phyloP scores from a whole-genome alignment of 1,284 basidiomycete species.

The Ustilago crameri region DNA sequence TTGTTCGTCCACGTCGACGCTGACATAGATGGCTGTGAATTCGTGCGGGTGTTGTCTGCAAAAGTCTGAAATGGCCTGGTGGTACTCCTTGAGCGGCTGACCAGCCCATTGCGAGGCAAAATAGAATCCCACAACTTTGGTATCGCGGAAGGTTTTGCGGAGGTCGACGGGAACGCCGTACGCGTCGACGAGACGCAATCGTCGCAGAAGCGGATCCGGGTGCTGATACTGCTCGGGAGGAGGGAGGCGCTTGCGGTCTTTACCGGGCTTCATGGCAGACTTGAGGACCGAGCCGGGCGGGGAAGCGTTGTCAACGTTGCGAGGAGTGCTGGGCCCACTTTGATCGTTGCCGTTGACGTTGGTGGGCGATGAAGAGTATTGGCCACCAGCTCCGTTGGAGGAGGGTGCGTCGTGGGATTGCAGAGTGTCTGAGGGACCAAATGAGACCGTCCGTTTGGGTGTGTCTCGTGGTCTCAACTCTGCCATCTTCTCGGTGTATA shows the following conservation, averaged over 20 bases:
- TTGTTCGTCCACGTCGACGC: slow-evolving; percentile 65
- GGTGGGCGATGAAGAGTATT: slow-evolving; percentile 4
- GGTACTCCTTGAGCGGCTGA: slow-evolving; percentile 53
- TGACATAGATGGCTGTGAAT: slow-evolving; percentile 68
- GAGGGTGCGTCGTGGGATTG: not conserved
- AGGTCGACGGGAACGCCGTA: slow-evolving; percentile 64
- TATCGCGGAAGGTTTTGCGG: slow-evolving; percentile 60
- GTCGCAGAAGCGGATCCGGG: slow-evolving; percentile 67
- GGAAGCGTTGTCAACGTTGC: slow-evolving; percentile 14
- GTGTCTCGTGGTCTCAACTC: slow-evolving; percentile 39
- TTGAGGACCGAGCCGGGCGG: slow-evolving; percentile 50
- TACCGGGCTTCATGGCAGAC: slow-evolving; percentile 64
- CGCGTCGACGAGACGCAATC: slow-evolving; percentile 65
- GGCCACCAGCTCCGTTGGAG: not conserved
- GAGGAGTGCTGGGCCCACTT: slow-evolving; percentile 26
- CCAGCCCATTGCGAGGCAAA: slow-evolving; percentile 67
- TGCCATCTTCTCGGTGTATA: slow-evolving; percentile 18
- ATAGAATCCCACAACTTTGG: slow-evolving; percentile 68
- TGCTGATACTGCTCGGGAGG: slow-evolving; percentile 65
- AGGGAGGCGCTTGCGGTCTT: slow-evolving; percentile 57
- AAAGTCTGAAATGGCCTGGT: slow-evolving; percentile 60
- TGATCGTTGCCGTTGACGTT: not conserved
- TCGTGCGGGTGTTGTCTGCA: slow-evolving; percentile 63
- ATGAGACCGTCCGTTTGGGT: slow-evolving; percentile 52
- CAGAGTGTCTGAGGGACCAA: slow-evolving; percentile 47